A percentile compares a stretch with the other conserved stretches of the same genome.
Evolutionary conservation across 1,284 basidiomycete genomes (phyloP).

Genomic region (Trichosporon sp.): DNA sequence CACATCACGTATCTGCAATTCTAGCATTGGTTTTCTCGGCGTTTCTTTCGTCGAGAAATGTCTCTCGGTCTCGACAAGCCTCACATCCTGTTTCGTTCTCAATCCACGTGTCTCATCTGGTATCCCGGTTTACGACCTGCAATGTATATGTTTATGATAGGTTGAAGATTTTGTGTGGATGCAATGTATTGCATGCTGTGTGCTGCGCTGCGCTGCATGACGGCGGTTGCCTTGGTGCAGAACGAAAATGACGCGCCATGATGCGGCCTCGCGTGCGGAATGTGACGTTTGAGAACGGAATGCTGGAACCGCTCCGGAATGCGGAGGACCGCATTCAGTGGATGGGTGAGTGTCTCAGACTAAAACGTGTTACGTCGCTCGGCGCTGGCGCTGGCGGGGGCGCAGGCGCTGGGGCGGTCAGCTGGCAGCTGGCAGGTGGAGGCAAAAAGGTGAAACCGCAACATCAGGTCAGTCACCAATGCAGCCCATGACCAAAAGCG

Average conservation of each 20-base stretch:
- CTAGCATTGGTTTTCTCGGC: background rate
- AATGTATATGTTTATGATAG: conserved; percentile 12
- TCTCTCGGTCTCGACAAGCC: background rate
- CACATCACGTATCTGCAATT: background rate
- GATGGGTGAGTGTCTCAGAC: background rate
- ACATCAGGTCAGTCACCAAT: too few relatives aligned
- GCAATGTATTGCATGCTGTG: too few relatives aligned
- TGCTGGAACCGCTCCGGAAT: background rate
- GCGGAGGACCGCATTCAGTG: background rate
- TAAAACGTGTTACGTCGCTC: background rate
- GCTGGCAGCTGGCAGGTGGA: too few relatives aligned
- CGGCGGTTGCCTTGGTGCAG: too few relatives aligned
- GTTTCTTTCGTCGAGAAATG: background rate
- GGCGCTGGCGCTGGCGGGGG: too few relatives aligned
- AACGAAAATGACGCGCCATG: background rate
- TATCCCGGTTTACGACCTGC: conserved; percentile 2
- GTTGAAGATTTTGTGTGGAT: too few relatives aligned
- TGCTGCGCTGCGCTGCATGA: too few relatives aligned
- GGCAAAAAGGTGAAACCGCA: too few relatives aligned
- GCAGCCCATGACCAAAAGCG: too few relatives aligned
- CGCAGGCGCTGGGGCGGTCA: too few relatives aligned
- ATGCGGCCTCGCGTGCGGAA: background rate
- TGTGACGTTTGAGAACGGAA: background rate
- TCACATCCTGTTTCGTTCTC: conserved; percentile 4
- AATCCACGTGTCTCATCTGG: conserved; percentile 8